Conservation (phyloP, 2,329 filamentous ascomycete species). For the Periconia macrospinosa region DNA sequence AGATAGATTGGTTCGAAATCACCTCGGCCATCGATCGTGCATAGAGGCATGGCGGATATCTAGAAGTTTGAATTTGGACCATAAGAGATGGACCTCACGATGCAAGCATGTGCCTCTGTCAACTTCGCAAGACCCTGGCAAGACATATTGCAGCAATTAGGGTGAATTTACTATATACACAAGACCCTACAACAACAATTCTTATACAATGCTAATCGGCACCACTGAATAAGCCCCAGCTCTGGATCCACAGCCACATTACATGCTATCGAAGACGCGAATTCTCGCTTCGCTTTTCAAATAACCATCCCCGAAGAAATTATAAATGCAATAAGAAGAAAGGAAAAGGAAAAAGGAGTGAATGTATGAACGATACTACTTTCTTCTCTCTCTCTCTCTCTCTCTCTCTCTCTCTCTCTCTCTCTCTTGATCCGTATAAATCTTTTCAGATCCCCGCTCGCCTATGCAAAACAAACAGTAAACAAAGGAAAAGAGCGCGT, state of each 20-base stretch:
- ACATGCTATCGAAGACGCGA: not conserved
- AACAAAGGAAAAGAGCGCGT: slow-evolving; percentile 15
- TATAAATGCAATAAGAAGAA: not conserved
- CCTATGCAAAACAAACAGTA: slow-evolving; percentile 4
- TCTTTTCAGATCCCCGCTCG: not conserved
- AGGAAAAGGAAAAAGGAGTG: not conserved
- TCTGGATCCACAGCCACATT: too few species aligned
- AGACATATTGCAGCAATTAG: not conserved
- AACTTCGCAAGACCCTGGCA: too few species aligned
- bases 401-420: not conserved
- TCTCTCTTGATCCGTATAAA: not conserved
- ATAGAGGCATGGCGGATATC: not conserved
- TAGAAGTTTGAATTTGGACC: not conserved
- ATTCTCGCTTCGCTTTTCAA: not conserved
- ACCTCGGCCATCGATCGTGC: too few species aligned
- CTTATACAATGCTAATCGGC: not conserved
- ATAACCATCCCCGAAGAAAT: not conserved
- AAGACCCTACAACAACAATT: not conserved
- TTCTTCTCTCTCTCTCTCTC: not conserved
- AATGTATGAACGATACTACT: not conserved
- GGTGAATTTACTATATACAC: slow-evolving; percentile 25
- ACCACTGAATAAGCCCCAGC: too few species aligned
- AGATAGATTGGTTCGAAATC: too few species aligned
- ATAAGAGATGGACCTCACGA: too few species aligned
- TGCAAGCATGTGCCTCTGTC: too few species aligned